Percentiles rank a stretch among this genome's conserved stretches.
Evolutionary conservation across 352 stramenopile species (phyloP).

Genomic region (Phytophthora fragariaefolia): DNA sequence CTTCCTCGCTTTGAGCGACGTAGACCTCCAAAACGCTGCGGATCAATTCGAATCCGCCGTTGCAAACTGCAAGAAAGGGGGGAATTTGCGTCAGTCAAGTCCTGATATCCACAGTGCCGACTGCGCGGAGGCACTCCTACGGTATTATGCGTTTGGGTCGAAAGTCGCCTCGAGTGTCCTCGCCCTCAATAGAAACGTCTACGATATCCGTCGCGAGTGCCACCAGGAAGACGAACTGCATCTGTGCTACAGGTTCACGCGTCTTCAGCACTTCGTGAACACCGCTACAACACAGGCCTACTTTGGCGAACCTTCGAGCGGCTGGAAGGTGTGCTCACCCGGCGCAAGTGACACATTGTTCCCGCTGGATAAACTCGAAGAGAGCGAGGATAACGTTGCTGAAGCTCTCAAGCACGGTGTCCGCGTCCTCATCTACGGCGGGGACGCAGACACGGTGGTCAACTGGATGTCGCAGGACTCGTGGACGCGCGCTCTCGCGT

Average conservation of each 20-base stretch:
- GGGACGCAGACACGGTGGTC: conserved; percentile 71
- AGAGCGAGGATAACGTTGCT: conserved; percentile 65
- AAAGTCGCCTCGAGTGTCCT: conserved; percentile 24
- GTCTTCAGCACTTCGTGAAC: conserved; percentile 70
- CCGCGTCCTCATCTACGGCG: conserved; percentile 77
- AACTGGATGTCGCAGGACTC: conserved; percentile 75
- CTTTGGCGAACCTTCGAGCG: conserved; percentile 41
- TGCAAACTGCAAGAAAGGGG: conserved; percentile 15
- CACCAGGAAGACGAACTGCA: conserved; percentile 50
- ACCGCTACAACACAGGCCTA: conserved; percentile 41
- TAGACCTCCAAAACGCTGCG: conserved; percentile 5
- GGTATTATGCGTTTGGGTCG: conserved; percentile 22
- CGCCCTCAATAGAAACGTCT: conserved; percentile 56
- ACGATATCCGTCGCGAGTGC: conserved; percentile 70
- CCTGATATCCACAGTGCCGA: not conserved
- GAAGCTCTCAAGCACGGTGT: conserved; percentile 55
- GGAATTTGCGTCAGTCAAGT: conserved; percentile 5
- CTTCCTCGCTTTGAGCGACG: conserved; percentile 35
- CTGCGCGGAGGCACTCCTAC: conserved; percentile 35
- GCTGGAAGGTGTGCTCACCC: conserved; percentile 61
- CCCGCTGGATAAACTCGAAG: conserved; percentile 53
- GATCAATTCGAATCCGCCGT: conserved; percentile 30
- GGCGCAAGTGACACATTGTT: conserved; percentile 26
- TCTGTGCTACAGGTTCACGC: conserved; percentile 74
- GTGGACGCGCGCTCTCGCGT: conserved; percentile 65